Base-by-base conservation (phyloP, 1,284 basidiomycete genomes). In the Vanrija sp. region DNA sequence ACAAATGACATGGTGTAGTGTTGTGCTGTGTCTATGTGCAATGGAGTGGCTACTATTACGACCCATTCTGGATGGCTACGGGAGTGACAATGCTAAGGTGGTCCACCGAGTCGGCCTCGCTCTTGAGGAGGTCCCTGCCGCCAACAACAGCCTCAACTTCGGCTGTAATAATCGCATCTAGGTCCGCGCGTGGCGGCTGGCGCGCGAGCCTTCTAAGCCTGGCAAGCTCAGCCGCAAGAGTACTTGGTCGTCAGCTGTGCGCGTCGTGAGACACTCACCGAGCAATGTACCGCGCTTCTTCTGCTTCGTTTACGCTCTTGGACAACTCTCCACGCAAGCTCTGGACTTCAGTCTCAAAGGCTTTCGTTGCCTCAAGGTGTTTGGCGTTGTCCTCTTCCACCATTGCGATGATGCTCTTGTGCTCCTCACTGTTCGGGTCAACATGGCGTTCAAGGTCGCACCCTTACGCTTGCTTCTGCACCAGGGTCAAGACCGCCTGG, bases 391-490 rank as follows among this genome's bases (percentile, higher is more conserved):
- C 60, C 18, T 66, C 62, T 16, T 68, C 56, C 5, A 67, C 64
- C 3, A 68, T 53, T 3, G 48, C 15, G 19, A 62, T 55, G 5
- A 73, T 60, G 3, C 53, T 51, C 26, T 63, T 54, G 4, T 69
- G 60, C 18, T 73, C 71, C 23, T 60, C 60, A 6, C 69, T 73
- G 62, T 10, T 8, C 4, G 1, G 14, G 46, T 23, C 29, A 43
- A 12, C 18, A 9, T 14, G n/a, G 21, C 6, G 38, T 18, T 15
- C 5, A 3, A 16, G 15, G 18, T 16, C 29, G 18, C 4, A 64
- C 68, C 28, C 28, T 52, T 40, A 75, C 73, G 59, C 48, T 54
- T 74, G 73, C 15, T 66, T 47, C 38, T 71, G 57, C 0, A 76
- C 64, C 6, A 73, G 59, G 25, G 64, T 64, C 16, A 69, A 52